Percentiles rank a stretch among this genome's conserved stretches.
Evolutionary conservation across 441 rosid species (phyloP).

Genomic region (Pelargonium australe): DNA sequence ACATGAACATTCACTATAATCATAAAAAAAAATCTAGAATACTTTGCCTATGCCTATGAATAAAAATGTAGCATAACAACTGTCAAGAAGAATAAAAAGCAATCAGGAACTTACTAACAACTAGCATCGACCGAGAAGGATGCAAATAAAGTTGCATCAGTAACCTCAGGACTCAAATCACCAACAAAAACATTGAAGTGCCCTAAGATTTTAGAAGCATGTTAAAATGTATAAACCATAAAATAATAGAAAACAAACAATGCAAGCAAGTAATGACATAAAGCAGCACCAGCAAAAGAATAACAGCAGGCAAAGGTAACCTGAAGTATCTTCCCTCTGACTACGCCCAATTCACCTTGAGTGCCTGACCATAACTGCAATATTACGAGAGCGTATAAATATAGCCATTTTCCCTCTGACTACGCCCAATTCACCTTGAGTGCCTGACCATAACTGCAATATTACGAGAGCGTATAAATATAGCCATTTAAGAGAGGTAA

Average conservation of each 20-base stretch:
- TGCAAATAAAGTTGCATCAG: conserved; percentile 80
- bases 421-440: conserved; percentile 97
- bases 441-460: conserved; percentile 89
- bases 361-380: conserved; percentile 93
- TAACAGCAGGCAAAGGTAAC: conserved; percentile 27
- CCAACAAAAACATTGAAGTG: conserved; percentile 94
- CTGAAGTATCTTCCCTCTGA: conserved; percentile 95
- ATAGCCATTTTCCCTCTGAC: conserved; percentile 94
- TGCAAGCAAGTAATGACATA: neutral
- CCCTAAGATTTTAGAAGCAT: conserved; percentile 35
- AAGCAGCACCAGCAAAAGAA: neutral
- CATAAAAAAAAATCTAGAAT: neutral
- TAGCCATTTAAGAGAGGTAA: neutral
- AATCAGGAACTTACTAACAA: conserved; percentile 72
- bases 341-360: conserved; percentile 97
- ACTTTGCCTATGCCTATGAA: neutral
- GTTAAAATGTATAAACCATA: conserved; percentile 11
- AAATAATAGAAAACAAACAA: neutral
- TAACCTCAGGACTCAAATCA: conserved; percentile 95
- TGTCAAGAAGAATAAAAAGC: neutral
- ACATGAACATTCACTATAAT: neutral
- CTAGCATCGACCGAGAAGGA: conserved; percentile 81
- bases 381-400: conserved; percentile 11
- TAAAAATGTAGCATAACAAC: neutral
- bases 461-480: conserved; percentile 9